Evolutionary conservation across 345 rosid species (phyloP).

Genomic region (Aquilaria malaccensis): DNA sequence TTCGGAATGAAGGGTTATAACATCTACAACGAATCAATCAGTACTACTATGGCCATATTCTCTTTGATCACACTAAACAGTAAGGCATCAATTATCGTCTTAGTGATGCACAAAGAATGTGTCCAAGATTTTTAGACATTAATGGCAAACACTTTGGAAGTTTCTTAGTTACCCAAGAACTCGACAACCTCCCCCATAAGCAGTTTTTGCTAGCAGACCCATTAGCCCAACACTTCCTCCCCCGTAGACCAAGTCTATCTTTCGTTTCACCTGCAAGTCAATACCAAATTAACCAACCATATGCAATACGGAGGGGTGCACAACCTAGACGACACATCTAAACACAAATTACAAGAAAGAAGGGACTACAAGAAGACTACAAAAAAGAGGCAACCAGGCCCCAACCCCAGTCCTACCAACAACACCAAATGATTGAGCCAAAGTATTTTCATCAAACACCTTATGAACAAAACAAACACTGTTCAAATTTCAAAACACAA

Average conservation of each 20-base stretch:
- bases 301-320: slow-evolving; percentile 5
- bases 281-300: slow-evolving; percentile 2
- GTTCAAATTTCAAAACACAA: background rate
- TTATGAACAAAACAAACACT: background rate
- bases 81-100: background rate
- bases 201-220: slow-evolving; percentile 91
- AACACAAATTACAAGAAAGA: slow-evolving; percentile 2
- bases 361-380: background rate
- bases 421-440: no score
- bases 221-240: slow-evolving; percentile 97
- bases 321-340: background rate
- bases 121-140: slow-evolving; percentile 1
- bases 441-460: background rate
- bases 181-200: slow-evolving; percentile 76
- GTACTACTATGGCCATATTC: no score
- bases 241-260: slow-evolving; percentile 87
- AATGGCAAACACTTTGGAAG: background rate
- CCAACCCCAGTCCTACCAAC: background rate
- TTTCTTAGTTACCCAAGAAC: slow-evolving; percentile 74
- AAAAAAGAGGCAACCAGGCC: slow-evolving; percentile 3
- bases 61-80: no score
- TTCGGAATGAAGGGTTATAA: no score
- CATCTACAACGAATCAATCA: no score
- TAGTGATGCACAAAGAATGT: slow-evolving; percentile 6
- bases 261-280: slow-evolving; percentile 63